Evolutionary conservation across 2,329 filamentous ascomycete species (phyloP).

Genomic region (Hymenotorrendiella dingleyae): DNA sequence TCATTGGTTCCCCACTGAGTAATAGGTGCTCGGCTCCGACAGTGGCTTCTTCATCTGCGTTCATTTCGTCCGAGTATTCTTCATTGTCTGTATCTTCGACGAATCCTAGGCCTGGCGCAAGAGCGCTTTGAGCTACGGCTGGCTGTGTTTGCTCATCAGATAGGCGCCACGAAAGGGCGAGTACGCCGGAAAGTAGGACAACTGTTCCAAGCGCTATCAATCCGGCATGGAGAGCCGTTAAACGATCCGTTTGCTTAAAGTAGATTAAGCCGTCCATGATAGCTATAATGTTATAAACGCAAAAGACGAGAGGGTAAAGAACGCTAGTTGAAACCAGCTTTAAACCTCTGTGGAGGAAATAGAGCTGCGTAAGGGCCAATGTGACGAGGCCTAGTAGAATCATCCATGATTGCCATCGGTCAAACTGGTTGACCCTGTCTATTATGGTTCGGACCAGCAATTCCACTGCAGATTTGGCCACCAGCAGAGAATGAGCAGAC

Average conservation of each 20-base stretch:
- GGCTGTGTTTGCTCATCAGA: slow-evolving; percentile 67
- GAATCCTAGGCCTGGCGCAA: slow-evolving; percentile 78
- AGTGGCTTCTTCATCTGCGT: slow-evolving; percentile 30
- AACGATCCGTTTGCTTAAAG: slow-evolving; percentile 79
- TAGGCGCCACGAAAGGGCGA: slow-evolving; percentile 89
- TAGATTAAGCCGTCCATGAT: slow-evolving; percentile 97
- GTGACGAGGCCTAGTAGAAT: slow-evolving; percentile 76
- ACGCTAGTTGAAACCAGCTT: slow-evolving; percentile 94
- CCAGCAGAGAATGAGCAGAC: slow-evolving; percentile 85
- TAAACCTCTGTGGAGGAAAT: slow-evolving; percentile 88
- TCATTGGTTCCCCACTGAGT: slow-evolving; percentile 26
- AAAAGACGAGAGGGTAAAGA: slow-evolving; percentile 95
- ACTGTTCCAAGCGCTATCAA: slow-evolving; percentile 82
- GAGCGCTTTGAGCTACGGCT: slow-evolving; percentile 56
- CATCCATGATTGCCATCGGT: slow-evolving; percentile 90
- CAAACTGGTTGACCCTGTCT: slow-evolving; percentile 87
- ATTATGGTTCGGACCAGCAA: slow-evolving; percentile 81
- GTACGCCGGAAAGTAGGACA: slow-evolving; percentile 79
- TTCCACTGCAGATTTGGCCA: slow-evolving; percentile 96
- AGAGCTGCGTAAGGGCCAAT: slow-evolving; percentile 83
- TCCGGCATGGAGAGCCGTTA: slow-evolving; percentile 69
- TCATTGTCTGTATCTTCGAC: slow-evolving; percentile 63
- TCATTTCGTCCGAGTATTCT: slow-evolving; percentile 45
- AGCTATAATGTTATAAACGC: slow-evolving; percentile 97
- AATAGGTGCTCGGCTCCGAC: slow-evolving; percentile 27